Evolutionary conservation across 2,329 filamentous ascomycete genomes (phyloP).

Genomic region (Botrytis deweyae): DNA sequence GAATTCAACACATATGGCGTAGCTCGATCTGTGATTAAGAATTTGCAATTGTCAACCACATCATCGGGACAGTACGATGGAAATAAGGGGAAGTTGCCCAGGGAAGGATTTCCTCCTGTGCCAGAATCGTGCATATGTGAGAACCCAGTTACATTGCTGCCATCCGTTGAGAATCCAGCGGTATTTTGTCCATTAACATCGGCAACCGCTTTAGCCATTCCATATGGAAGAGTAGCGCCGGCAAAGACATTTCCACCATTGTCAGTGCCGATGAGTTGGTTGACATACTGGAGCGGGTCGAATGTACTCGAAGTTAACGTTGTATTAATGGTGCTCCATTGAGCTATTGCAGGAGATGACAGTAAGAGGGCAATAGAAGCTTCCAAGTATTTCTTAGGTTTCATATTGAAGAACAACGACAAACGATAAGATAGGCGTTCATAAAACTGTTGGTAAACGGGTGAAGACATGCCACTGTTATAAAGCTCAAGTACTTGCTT

Average conservation of each 20-base stretch:
- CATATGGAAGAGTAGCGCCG: slow-evolving; percentile 54
- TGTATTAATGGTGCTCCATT: neutral
- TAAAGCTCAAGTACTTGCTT: neutral
- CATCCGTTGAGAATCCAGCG: slow-evolving; percentile 49
- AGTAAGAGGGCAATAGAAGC: neutral
- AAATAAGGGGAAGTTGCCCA: slow-evolving; percentile 50
- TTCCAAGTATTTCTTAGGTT: neutral
- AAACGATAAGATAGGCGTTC: neutral
- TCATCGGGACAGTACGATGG: slow-evolving; percentile 46
- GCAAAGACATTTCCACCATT: slow-evolving; percentile 55
- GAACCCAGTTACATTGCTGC: slow-evolving; percentile 51
- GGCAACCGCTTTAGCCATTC: slow-evolving; percentile 56
- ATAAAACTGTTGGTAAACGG: neutral
- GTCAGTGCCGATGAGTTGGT: slow-evolving; percentile 54
- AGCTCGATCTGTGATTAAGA: slow-evolving; percentile 49
- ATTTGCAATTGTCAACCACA: slow-evolving; percentile 57
- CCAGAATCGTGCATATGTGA: slow-evolving; percentile 48
- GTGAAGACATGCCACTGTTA: neutral
- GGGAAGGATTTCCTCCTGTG: slow-evolving; percentile 46
- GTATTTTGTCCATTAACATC: slow-evolving; percentile 50
- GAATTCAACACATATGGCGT: slow-evolving; percentile 46
- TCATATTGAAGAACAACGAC: neutral
- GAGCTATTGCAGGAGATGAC: neutral
- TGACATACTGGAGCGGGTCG: slow-evolving; percentile 40
- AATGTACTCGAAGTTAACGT: slow-evolving; percentile 2